Conservation (phyloP, 768 basidiomycete species). For the Grammothele lineata region DNA sequence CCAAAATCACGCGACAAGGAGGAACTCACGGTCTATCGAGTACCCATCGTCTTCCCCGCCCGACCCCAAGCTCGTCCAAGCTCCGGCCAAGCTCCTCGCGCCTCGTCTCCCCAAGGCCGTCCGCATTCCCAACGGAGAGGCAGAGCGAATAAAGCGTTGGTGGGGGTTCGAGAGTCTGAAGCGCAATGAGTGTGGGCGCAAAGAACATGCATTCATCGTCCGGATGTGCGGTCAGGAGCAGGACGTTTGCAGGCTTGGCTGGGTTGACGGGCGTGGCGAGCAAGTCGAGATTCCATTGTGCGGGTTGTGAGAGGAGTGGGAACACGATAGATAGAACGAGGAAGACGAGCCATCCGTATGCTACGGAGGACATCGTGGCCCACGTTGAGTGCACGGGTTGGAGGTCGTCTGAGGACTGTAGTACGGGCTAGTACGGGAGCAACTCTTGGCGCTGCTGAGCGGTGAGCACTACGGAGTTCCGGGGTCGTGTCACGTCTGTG, state of each 20-base stretch:
- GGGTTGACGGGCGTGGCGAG: neutral
- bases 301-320: conserved; percentile 1
- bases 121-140: conserved; percentile 75
- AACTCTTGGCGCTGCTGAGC: no score
- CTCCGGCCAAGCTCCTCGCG: conserved; percentile 56
- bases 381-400: no score
- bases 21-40: conserved; percentile 68
- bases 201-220: conserved; percentile 97
- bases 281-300: neutral
- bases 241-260: conserved; percentile 31
- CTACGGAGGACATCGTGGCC: neutral
- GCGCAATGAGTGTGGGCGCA: conserved; percentile 69
- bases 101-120: conserved; percentile 64
- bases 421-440: no score
- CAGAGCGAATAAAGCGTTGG: conserved; percentile 58
- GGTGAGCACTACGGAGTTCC: no score
- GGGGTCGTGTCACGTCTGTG: no score
- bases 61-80: conserved; percentile 65
- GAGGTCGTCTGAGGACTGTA: no score
- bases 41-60: conserved; percentile 47
- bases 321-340: conserved; percentile 3
- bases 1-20: no score
- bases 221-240: conserved; percentile 88
- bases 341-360: neutral
- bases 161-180: conserved; percentile 25